Percentiles rank a stretch among this genome's conserved stretches.
These are phyloP conservation scores for Nakaseomyces sp. DNA, from an alignment of 1,139 yeast genomes.

Conservation along the genomic window DNA sequence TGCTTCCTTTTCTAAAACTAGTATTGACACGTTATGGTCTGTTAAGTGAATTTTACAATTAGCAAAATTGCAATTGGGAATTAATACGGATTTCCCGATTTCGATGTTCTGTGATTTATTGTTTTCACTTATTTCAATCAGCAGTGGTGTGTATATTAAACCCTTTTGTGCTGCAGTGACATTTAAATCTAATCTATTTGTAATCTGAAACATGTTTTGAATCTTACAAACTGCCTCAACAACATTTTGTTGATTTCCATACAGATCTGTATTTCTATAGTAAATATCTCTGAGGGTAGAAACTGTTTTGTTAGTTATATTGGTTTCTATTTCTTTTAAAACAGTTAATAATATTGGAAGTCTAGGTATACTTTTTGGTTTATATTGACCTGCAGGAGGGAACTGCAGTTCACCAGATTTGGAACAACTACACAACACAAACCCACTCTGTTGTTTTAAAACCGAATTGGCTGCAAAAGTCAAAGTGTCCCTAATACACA, in stretches of 20 bases:
- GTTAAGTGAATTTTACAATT: slow-evolving; percentile 9
- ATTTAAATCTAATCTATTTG: slow-evolving; percentile 16
- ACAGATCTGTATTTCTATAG: slow-evolving; percentile 31
- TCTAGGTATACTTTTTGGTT: background rate
- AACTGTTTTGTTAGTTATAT: background rate
- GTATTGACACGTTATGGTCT: slow-evolving; percentile 9
- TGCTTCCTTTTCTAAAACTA: slow-evolving; percentile 30
- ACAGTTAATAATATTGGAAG: background rate
- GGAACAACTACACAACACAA: background rate
- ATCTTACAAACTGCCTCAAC: slow-evolving; percentile 21
- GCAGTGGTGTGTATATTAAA: slow-evolving; percentile 19
- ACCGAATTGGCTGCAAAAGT: background rate
- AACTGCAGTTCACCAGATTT: background rate
- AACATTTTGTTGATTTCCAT: slow-evolving; percentile 20
- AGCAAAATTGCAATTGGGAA: slow-evolving; percentile 14
- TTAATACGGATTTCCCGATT: slow-evolving; percentile 10
- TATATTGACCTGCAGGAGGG: background rate
- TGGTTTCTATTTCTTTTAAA: background rate
- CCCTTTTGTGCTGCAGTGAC: slow-evolving; percentile 33
- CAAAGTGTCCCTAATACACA: background rate
- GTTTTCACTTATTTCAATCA: slow-evolving; percentile 7
- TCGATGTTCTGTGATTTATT: slow-evolving; percentile 8
- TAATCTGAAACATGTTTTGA: slow-evolving; percentile 16
- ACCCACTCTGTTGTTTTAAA: background rate
- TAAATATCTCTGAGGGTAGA: slow-evolving; percentile 30